Evolutionary conservation across 805 yeast genomes (phyloP).

Genomic region (Blastobotrys peoriensis): DNA sequence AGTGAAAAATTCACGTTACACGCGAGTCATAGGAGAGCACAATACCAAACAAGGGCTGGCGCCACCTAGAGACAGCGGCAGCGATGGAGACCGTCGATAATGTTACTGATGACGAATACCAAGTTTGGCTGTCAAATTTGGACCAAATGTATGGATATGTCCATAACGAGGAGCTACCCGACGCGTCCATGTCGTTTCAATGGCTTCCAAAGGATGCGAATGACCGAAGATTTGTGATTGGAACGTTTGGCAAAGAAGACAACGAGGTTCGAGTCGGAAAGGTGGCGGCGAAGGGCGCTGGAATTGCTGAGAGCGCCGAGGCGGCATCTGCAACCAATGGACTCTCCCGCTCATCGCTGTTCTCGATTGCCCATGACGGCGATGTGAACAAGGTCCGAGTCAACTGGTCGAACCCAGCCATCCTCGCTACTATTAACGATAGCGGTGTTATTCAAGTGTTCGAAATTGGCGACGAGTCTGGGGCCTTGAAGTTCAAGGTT

Average conservation of each 20-base stretch:
- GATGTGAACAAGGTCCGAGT: conserved; percentile 60
- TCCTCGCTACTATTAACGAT: conserved; percentile 50
- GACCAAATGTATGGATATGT: conserved; percentile 49
- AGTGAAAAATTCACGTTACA: no score
- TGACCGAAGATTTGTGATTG: conserved; percentile 44
- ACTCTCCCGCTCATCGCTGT: conserved; percentile 31
- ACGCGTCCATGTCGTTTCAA: conserved; percentile 54
- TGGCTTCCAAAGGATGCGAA: conserved; percentile 42
- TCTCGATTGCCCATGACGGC: conserved; percentile 52
- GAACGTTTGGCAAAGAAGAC: conserved; percentile 43
- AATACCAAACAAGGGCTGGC: not conserved
- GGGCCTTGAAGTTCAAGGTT: conserved; percentile 9
- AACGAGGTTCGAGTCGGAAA: not conserved
- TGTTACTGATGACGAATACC: conserved; percentile 34
- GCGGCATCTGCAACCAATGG: not conserved
- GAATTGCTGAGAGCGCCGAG: not conserved
- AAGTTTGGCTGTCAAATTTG: conserved; percentile 53
- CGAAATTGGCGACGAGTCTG: conserved; percentile 16
- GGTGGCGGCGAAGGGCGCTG: not conserved
- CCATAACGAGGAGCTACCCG: conserved; percentile 43
- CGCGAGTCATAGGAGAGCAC: no score
- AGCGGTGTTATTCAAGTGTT: conserved; percentile 31
- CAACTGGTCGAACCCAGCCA: conserved; percentile 41
- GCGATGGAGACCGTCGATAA: conserved; percentile 2
- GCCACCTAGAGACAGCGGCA: not conserved